Base-by-base conservation (phyloP, 805 yeast species). In the Yarrowia hollandica region DNA sequence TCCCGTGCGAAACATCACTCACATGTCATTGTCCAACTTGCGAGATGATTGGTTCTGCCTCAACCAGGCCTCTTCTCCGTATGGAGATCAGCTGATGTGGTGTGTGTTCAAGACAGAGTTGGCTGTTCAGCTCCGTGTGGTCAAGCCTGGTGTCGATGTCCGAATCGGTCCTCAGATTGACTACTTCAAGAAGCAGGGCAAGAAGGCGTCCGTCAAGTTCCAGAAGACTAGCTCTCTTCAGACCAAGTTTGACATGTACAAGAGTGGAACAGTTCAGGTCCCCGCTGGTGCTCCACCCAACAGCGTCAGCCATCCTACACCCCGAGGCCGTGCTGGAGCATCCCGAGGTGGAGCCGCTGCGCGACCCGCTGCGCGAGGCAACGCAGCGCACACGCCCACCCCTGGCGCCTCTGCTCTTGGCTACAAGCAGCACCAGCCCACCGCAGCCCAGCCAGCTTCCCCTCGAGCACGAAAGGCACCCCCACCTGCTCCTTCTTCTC, bases 21-120 rank as follows among this genome's bases (percentile, higher is more conserved):
- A 81, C 61, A 80, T 89, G 14, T 84, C 84, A 4, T 67, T 94
- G 64, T 87, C 97, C 0, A 82, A 79, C 46, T 76, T 83, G 59
- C 94, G 91, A 64, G 99, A 94, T 72, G 94, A 91, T 67, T 94
- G 99, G 99, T 70, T 91, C 30, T 95, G 96, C 1, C 68, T 87
- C 42, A 80, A 81, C 31, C 71, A 83, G 60, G 78, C 79, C 18
- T 79, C 83, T 0, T 75, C 79, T 5, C 67, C 71, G 1, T 79
- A 77, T 56, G 90, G 97, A 1, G 99, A 94, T 72, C 79, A 88
- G 11, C 81, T 94, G 60, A 75, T 94, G 62, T 87, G 88, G 71
- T 79, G 90, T 61, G 81, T 81, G 60, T 88, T 94, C 75, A 94
- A 94, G 74, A 94, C 98, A 0, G 99, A 94, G 69, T 75, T 94